Percentiles rank a stretch among this genome's conserved stretches.
These are phyloP conservation scores for Kernera saxatilis DNA, from an alignment of 345 rosid genomes.

Conservation along the genomic window DNA sequence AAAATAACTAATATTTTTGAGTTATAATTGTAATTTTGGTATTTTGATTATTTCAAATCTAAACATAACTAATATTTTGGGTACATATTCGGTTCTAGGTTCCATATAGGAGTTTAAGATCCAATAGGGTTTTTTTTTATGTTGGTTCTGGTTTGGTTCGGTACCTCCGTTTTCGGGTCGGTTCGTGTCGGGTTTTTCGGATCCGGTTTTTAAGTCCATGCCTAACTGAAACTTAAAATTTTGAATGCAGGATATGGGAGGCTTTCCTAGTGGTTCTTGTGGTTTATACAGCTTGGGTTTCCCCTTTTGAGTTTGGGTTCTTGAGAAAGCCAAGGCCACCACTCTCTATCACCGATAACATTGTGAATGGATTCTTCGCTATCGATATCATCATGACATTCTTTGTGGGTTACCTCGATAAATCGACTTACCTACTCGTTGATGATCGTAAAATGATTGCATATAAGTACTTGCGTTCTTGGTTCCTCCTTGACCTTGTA, in stretches of 20 bases:
- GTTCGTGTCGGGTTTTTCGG: too few relatives aligned
- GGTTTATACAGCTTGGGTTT: constrained; percentile 86
- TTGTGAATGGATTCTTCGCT: constrained; percentile 88
- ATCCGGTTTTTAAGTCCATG: too few relatives aligned
- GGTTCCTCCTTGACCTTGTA: constrained; percentile 72
- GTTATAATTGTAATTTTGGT: too few relatives aligned
- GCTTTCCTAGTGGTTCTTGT: constrained; percentile 67
- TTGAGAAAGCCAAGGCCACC: constrained; percentile 44
- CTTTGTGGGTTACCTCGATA: constrained; percentile 83
- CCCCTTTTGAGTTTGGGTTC: constrained; percentile 92
- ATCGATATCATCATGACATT: constrained; percentile 75
- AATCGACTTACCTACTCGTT: constrained; percentile 56
- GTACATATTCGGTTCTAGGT: too few relatives aligned
- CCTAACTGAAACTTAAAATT: background rate
- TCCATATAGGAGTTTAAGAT: too few relatives aligned
- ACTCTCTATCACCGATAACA: constrained; percentile 63
- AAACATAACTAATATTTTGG: too few relatives aligned
- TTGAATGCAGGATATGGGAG: constrained; percentile 69
- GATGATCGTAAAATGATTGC: constrained; percentile 71
- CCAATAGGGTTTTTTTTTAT: too few relatives aligned
- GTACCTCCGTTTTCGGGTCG: too few relatives aligned
- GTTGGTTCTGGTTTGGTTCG: too few relatives aligned
- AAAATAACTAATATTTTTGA: too few relatives aligned
- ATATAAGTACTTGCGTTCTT: constrained; percentile 65
- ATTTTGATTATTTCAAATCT: too few relatives aligned